Percentiles rank a stretch among this genome's conserved stretches.
phyloP scores from a whole-genome alignment of 1,139 yeast species.

The Candida sp. region DNA sequence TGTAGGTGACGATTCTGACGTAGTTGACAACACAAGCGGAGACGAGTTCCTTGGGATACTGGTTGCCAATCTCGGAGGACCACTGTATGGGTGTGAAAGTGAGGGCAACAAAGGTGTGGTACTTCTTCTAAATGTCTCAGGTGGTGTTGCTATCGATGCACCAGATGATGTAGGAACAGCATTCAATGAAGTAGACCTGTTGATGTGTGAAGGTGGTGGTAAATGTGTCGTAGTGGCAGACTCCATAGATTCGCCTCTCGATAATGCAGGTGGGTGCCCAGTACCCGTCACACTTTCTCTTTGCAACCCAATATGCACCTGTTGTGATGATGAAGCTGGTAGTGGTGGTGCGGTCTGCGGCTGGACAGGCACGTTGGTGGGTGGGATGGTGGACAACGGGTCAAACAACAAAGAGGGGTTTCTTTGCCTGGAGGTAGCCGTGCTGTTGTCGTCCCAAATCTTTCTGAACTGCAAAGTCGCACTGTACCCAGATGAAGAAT shows the following conservation, averaged over 20 bases:
- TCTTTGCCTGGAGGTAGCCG: constrained; percentile 24
- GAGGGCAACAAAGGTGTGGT: constrained; percentile 9
- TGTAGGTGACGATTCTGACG: constrained; percentile 5
- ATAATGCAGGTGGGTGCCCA: neutral
- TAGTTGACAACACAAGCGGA: neutral
- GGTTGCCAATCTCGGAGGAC: neutral
- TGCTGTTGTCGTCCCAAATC: constrained; percentile 34
- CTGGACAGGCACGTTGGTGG: neutral
- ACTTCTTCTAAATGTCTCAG: constrained; percentile 5
- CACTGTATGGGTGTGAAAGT: constrained; percentile 6
- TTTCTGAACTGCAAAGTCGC: constrained; percentile 40
- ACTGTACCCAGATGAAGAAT: constrained; percentile 11
- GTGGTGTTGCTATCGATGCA: constrained; percentile 6
- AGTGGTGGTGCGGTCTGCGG: neutral
- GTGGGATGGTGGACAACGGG: constrained; percentile 37
- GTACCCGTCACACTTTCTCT: neutral
- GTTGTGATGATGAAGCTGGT: too few relatives aligned
- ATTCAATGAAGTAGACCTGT: constrained; percentile 12
- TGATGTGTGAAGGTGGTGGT: constrained; percentile 11
- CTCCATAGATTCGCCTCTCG: neutral
- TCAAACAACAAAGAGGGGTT: constrained; percentile 42
- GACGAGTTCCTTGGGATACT: constrained; percentile 1
- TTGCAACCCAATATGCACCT: neutral
- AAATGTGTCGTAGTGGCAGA: neutral
- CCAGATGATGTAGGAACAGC: constrained; percentile 3